These are phyloP conservation scores for Incumbomyces lentus DNA, from an alignment of 2,329 filamentous ascomycete genomes.

Conservation along the genomic window DNA sequence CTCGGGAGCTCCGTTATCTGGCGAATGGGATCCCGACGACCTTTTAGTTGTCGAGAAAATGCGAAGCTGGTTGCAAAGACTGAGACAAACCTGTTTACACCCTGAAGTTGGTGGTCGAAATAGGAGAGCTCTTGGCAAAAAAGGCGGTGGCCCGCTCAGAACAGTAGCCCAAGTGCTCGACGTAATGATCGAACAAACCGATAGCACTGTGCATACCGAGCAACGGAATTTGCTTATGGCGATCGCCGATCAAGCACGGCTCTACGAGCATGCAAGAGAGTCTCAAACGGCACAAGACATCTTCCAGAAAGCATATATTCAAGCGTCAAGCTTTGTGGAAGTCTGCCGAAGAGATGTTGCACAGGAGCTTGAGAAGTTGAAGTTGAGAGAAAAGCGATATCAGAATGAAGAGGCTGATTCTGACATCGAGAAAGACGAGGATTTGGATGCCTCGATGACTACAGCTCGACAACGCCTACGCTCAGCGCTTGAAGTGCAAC, in stretches of 20 bases:
- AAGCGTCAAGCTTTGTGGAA: constrained; percentile 40
- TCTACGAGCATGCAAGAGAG: constrained; percentile 63
- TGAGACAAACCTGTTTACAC: constrained; percentile 77
- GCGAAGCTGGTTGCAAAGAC: constrained; percentile 64
- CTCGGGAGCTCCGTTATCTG: constrained; percentile 51
- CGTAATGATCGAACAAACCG: constrained; percentile 82
- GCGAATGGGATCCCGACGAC: constrained; percentile 56
- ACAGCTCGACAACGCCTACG: constrained; percentile 58
- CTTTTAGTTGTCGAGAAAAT: constrained; percentile 54
- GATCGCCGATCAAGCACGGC: constrained; percentile 61
- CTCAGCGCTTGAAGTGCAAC: constrained; percentile 65
- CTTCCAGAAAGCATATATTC: constrained; percentile 52
- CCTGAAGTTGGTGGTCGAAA: constrained; percentile 66
- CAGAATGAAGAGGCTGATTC: constrained; percentile 29
- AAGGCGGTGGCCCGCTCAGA: constrained; percentile 56
- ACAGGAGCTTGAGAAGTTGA: constrained; percentile 29
- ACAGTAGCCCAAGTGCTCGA: constrained; percentile 80
- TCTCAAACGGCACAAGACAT: constrained; percentile 58
- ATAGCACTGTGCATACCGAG: constrained; percentile 54
- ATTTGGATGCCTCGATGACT: constrained; percentile 39
- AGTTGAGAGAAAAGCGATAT: constrained; percentile 19
- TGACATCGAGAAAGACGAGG: constrained; percentile 26
- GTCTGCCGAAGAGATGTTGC: constrained; percentile 55
- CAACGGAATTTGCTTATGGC: constrained; percentile 56
- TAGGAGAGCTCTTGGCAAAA: constrained; percentile 53